Evolutionary conservation across 495 filamentous ascomycete species (phyloP), one percentile per base, ranked within the genome.

Genomic region (Usnea hakonensis): DNA sequence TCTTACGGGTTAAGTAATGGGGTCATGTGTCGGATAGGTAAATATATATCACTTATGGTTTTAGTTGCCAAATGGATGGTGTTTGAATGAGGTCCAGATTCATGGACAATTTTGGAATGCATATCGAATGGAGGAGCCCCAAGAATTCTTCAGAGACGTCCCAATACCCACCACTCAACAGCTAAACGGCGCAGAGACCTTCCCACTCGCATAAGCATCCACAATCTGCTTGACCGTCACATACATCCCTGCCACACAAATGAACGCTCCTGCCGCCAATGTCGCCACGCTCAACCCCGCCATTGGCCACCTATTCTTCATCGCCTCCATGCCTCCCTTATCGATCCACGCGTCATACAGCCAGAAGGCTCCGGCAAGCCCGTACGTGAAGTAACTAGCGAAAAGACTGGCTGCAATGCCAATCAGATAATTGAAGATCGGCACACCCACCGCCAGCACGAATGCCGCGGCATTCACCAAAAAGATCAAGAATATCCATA

Each of bases 351-450:
- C 41, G 40, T 69, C 67, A 50, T 69, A 68, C 40, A 70, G 73
- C 76, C 78, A 81, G 65, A 81, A 82, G 0, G 78, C 77, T 9
- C 80, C 71, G 0, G 78, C 78, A 32, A 81, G 75, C 65, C 64
- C 77, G 73, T 41, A 77, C 68, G 70, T 78, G 73, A 65, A 73
- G 72, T 23, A 72, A 72, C 64, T 69, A n/a, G 76, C 76, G 52
- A 76, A 77, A 7, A 78, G 62, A 36, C 63, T 69, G 14, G 75
- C 78, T 3, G 76, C 75, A 37, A 79, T 77, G 5, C 79, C 75
- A 11, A 82, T 76, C 54, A 82, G 62, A 17, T 80, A 81, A 30
- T 78, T 76, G 73, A 83, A 83, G 57, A 81, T 81, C 26, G 81
- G 81, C 33, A 83, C 73, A 7, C 78, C 77, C 36, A 81, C 78